Evolutionary conservation across 768 basidiomycete species (phyloP), one percentile per base, ranked within the genome.

Genomic region (Calocera viscosa): DNA sequence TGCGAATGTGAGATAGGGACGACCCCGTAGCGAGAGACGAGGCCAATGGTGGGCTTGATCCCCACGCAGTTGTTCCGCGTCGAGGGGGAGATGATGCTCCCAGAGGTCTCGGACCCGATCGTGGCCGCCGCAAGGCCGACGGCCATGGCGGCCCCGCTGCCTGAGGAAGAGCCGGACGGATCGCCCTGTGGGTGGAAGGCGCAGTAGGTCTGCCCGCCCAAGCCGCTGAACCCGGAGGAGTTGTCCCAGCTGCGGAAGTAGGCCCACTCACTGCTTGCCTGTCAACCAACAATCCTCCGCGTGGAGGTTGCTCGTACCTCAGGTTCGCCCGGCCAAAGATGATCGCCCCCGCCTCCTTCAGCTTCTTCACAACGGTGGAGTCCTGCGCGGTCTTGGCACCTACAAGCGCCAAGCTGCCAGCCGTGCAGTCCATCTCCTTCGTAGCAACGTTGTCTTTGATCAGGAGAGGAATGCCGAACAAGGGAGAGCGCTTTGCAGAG

Each of bases 281-380:
- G n/a, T n/a, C n/a, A n/a, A n/a, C n/a, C n/a, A n/a, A n/a, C n/a
- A n/a, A n/a, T n/a, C n/a, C n/a, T n/a, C n/a, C n/a, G n/a, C n/a
- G n/a, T n/a, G n/a, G n/a, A n/a, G n/a, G n/a, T n/a, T n/a, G n/a
- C n/a, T n/a, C 49, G 24, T 41, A 22, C 53, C 47, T 12, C 22
- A 43, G n/a, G 28, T 49, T 65, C 30, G 49, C 24, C 64, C 39
- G 32, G 49, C 68, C 38, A 49, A 49, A 38, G 41, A 69, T 69
- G 67, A 69, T 69, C 19, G 68, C 68, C 2, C 68, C 68, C 8
- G 66, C 63, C 24, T 39, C 49, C 22, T 64, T 64, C 14, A 70
- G 60, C n/a, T 49, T 49, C 12, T n/a, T 49, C 3, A 68, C 41
- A n/a, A 70, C 66, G 1, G 65, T 66, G 1, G 69, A 67, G 34